Evolutionary conservation across 768 basidiomycete genomes (phyloP).

Genomic region (Tricholoma sp.): DNA sequence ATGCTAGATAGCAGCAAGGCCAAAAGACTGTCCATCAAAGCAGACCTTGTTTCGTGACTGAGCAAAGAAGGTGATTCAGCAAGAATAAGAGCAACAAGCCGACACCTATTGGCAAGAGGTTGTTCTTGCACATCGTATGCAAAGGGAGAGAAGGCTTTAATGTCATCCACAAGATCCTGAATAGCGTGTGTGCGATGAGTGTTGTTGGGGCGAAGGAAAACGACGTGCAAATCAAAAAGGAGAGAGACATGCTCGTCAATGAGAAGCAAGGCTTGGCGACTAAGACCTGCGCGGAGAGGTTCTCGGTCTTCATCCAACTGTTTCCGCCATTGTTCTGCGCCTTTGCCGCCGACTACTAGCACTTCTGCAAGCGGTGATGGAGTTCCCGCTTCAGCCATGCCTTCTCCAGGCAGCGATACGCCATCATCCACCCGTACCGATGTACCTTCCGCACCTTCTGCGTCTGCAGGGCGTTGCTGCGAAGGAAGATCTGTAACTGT

Average conservation of each 20-base stretch:
- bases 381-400: slow-evolving; percentile 22
- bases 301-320: slow-evolving; percentile 65
- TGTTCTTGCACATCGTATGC: slow-evolving; percentile 71
- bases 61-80: slow-evolving; percentile 67
- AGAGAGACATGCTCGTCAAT: slow-evolving; percentile 85
- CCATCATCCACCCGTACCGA: slow-evolving; percentile 23
- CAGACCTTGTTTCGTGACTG: slow-evolving; percentile 45
- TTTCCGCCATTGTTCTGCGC: slow-evolving; percentile 56
- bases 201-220: slow-evolving; percentile 64
- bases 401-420: slow-evolving; percentile 19
- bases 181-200: slow-evolving; percentile 62
- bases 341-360: slow-evolving; percentile 32
- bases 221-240: slow-evolving; percentile 82
- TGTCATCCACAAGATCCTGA: slow-evolving; percentile 69
- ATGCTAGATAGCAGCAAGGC: slow-evolving; percentile 58
- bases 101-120: slow-evolving; percentile 74
- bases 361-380: slow-evolving; percentile 10
- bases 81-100: slow-evolving; percentile 79
- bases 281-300: slow-evolving; percentile 57
- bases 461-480: slow-evolving; percentile 3
- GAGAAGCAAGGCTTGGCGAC: slow-evolving; percentile 65
- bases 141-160: slow-evolving; percentile 59
- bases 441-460: slow-evolving; percentile 8
- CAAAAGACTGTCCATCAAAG: slow-evolving; percentile 63
- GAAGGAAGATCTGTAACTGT: slow-evolving; percentile 5